Conservation (phyloP, 1,284 basidiomycete genomes). For the Somion occarium region DNA sequence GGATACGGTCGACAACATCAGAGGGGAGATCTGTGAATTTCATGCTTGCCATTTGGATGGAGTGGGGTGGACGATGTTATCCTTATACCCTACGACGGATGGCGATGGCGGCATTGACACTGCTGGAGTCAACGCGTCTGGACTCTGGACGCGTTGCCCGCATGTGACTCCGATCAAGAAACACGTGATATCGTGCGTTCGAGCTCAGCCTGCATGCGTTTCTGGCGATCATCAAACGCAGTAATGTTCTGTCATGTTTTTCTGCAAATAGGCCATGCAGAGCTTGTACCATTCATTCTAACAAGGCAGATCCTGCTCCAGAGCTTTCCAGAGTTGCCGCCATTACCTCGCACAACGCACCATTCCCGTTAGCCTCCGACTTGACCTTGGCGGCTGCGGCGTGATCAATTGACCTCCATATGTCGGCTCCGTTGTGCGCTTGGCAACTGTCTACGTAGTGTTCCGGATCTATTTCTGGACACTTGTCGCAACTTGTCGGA, state of each 20-base stretch:
- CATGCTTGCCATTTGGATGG: constrained; percentile 5
- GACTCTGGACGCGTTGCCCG: not conserved
- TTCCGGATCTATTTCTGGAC: constrained; percentile 6
- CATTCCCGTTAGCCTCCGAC: not conserved
- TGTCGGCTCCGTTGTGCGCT: constrained; percentile 2
- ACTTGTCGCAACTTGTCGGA: constrained; percentile 1
- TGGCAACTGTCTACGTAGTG: constrained; percentile 5
- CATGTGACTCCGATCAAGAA: not conserved
- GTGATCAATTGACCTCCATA: not conserved
- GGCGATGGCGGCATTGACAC: too few relatives aligned
- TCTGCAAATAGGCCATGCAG: too few relatives aligned
- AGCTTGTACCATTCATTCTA: too few relatives aligned
- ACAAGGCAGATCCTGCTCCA: not conserved
- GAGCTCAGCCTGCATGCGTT: too few relatives aligned
- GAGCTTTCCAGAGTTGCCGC: not conserved
- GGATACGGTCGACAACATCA: constrained; percentile 29
- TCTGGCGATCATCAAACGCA: too few relatives aligned
- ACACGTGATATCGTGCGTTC: not conserved
- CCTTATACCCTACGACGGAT: too few relatives aligned
- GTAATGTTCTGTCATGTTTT: too few relatives aligned
- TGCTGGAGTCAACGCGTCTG: not conserved
- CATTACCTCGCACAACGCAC: not conserved
- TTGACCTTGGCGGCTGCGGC: not conserved
- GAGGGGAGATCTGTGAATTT: constrained; percentile 13
- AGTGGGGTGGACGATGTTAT: not conserved